A percentile compares a stretch with the other conserved stretches of the same genome.
These are phyloP conservation scores for Alternaria sp. DNA, from an alignment of 2,329 filamentous ascomycete genomes.

Conservation along the genomic window DNA sequence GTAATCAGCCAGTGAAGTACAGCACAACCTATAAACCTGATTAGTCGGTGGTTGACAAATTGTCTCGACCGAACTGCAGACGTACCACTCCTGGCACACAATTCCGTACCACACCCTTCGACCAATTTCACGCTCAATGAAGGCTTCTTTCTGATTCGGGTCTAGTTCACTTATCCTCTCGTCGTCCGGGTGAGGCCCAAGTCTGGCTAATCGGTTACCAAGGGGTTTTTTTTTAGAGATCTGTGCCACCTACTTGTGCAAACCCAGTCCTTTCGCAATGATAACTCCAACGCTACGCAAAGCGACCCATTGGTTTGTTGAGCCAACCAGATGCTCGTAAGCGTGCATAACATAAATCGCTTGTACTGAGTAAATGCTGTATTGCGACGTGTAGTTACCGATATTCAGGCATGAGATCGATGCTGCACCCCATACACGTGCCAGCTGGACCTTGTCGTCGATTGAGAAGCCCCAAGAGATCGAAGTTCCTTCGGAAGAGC, in stretches of 20 bases:
- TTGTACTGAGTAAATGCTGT: conserved; percentile 53
- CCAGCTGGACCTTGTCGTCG: conserved; percentile 54
- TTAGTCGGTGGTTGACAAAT: background rate
- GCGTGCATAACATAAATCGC: conserved; percentile 60
- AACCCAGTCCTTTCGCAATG: conserved; percentile 59
- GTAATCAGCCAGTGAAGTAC: conserved; percentile 53
- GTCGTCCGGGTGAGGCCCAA: conserved; percentile 42
- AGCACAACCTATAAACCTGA: conserved; percentile 40
- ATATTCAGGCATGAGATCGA: conserved; percentile 57
- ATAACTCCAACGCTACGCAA: conserved; percentile 57
- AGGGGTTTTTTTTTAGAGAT: background rate
- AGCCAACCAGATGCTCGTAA: conserved; percentile 60
- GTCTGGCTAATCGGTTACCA: conserved; percentile 18
- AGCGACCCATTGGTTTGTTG: conserved; percentile 58
- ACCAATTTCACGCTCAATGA: conserved; percentile 50
- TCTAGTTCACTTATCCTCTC: conserved; percentile 26
- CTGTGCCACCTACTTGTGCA: conserved; percentile 48
- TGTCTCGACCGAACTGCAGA: background rate
- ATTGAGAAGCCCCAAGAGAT: conserved; percentile 57
- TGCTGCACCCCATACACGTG: conserved; percentile 58
- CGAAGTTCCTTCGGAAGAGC: conserved; percentile 49
- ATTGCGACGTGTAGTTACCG: conserved; percentile 57
- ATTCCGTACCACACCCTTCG: conserved; percentile 54
- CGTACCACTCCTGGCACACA: conserved; percentile 54
- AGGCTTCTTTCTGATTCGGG: conserved; percentile 37